A percentile compares a stretch with the other conserved stretches of the same genome.
These are phyloP conservation scores for Alternaria postmessia DNA, from an alignment of 2,329 filamentous ascomycete genomes.

Conservation along the genomic window DNA sequence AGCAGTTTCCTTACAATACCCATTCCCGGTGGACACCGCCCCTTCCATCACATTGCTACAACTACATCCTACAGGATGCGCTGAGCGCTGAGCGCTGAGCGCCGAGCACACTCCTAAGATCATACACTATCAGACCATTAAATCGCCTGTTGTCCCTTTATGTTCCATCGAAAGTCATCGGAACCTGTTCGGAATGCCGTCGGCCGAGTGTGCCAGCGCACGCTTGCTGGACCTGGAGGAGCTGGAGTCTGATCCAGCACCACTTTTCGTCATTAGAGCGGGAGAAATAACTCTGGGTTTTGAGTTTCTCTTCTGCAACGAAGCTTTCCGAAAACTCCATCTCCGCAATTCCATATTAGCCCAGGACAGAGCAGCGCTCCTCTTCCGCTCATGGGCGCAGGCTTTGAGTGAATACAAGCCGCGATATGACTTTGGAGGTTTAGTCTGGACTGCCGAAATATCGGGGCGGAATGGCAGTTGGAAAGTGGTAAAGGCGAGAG, in stretches of 20 bases:
- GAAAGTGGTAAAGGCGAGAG: conserved; percentile 29
- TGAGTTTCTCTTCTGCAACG: conserved; percentile 34
- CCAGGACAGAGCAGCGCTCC: conserved; percentile 20
- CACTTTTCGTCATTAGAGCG: conserved; percentile 35
- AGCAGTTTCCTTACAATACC: neutral
- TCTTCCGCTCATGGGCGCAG: conserved; percentile 41
- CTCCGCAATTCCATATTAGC: conserved; percentile 18
- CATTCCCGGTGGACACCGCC: conserved; percentile 2
- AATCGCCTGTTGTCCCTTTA: neutral
- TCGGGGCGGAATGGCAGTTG: conserved; percentile 22
- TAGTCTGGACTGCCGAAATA: conserved; percentile 28
- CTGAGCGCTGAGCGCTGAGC: neutral
- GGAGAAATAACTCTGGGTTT: conserved; percentile 20
- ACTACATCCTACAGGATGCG: neutral
- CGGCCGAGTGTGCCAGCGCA: neutral
- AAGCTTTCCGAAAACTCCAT: conserved; percentile 24
- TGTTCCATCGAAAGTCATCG: neutral
- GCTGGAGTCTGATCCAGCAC: conserved; percentile 31
- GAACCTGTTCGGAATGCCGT: conserved; percentile 10
- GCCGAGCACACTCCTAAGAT: neutral
- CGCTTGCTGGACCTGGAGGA: conserved; percentile 30
- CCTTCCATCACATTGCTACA: neutral
- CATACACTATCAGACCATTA: neutral
- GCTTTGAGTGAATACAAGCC: conserved; percentile 25
- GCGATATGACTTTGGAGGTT: conserved; percentile 23